These are phyloP conservation scores for Kurtzmaniella quercitrusa DNA, from an alignment of 1,139 yeast genomes.

Conservation along the genomic window DNA sequence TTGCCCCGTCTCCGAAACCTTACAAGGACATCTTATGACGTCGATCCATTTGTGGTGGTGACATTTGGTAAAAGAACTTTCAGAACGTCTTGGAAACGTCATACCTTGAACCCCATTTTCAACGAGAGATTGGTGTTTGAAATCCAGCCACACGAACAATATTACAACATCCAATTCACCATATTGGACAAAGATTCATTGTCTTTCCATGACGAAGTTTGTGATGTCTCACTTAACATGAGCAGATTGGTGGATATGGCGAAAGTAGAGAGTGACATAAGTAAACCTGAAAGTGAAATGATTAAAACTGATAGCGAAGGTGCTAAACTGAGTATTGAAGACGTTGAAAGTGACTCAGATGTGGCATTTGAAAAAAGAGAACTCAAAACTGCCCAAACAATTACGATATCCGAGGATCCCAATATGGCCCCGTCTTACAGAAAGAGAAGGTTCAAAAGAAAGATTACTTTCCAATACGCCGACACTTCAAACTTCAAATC, in stretches of 20 bases:
- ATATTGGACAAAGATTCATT: conserved; percentile 82
- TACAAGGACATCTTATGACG: conserved; percentile 74
- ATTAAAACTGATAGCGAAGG: not conserved
- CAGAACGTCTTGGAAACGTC: conserved; percentile 82
- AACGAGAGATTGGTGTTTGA: conserved; percentile 81
- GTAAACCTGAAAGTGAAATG: not conserved
- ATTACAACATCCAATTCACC: conserved; percentile 62
- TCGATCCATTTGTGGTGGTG: conserved; percentile 94
- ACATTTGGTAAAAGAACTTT: conserved; percentile 87
- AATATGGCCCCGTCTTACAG: conserved; percentile 25
- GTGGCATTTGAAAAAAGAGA: not conserved
- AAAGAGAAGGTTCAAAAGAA: conserved; percentile 28
- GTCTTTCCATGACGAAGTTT: conserved; percentile 80
- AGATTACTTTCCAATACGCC: conserved; percentile 23
- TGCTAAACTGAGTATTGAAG: not conserved
- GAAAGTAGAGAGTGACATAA: conserved; percentile 7
- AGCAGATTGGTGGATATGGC: conserved; percentile 39
- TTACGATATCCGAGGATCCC: conserved; percentile 22
- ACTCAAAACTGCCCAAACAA: conserved; percentile 6
- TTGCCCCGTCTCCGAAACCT: conserved; percentile 63
- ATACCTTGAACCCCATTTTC: conserved; percentile 76
- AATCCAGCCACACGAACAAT: conserved; percentile 59
- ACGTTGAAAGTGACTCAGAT: not conserved
- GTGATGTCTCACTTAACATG: conserved; percentile 53
- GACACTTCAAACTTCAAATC: conserved; percentile 44